Base-by-base conservation (phyloP, 306 rosid species). In the Betula pendula region DNA sequence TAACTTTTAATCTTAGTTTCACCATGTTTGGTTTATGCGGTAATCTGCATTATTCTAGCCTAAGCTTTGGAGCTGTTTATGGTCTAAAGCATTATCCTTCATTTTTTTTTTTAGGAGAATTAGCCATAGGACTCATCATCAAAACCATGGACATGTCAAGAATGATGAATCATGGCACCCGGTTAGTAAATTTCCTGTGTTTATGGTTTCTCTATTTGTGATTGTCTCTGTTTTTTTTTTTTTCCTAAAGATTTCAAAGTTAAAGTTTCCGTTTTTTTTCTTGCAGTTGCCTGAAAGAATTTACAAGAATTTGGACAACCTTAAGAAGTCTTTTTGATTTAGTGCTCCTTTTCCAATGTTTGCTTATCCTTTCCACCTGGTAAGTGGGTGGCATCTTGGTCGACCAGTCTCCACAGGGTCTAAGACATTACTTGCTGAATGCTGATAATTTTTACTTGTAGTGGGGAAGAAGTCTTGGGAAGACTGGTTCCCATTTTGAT, bases 131-230 rank as follows among this genome's bases (percentile, higher is more conserved):
- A 96, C 98, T 65, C 99, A 93, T 85, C 99, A 96, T 75, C 99
- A 96, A 83, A 91, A 96, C 79, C 99, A 96, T 71, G 99, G 99
- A 24, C 99, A 96, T 70, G 97, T 91, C 25, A 98, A 96, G 79
- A 96, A 93, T 56, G 99, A 96, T 65, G 99, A 96, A 81, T 96
- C 99, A 27, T 96, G 99, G 99, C 99, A 88, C 4, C 98, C 99
- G 47, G 99, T 96, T 58, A 81, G 96, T 74, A 44, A 44, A 10
- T 68, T 56, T 40, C 16, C 44, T 56, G 13, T 72, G 9, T 67
- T 75, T 59, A 51, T 71, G 25, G 25, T 55, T 44, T 80, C 16
- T 2, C 11, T 2, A 3, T 43, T 33, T n/a, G n/a, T n/a, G n/a
- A n/a, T n/a, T n/a, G n/a, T n/a, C n/a, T n/a, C n/a, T n/a, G n/a